Conservation (phyloP, 1,284 basidiomycete genomes). For the Puccinia coronata region DNA sequence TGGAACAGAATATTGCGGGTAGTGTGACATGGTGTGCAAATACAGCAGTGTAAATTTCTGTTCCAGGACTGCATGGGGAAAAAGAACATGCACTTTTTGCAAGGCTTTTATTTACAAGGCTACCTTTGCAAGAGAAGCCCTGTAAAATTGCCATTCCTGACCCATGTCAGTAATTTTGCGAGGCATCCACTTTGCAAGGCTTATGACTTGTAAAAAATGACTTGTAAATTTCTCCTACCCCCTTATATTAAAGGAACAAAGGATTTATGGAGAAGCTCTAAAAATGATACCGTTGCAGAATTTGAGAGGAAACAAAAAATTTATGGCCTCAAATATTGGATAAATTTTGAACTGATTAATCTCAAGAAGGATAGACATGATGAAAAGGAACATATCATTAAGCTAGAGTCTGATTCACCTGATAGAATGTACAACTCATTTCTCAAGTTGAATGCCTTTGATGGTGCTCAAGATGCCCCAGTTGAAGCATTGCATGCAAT, state of each 20-base stretch:
- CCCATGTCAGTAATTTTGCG: no score
- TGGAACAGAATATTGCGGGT: no score
- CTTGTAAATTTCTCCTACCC: no score
- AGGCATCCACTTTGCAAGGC: no score
- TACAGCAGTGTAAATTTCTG: no score
- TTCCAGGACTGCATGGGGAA: no score
- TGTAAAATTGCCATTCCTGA: no score
- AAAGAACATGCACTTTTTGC: no score
- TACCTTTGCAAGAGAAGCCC: no score
- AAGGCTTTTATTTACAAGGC: no score
- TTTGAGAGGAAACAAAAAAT: not conserved
- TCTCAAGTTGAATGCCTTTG: not conserved
- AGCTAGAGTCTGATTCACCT: not conserved
- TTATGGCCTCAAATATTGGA: not conserved
- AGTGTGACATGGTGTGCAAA: no score
- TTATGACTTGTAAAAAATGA: no score
- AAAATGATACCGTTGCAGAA: not conserved
- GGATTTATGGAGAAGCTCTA: not conserved
- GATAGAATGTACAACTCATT: not conserved
- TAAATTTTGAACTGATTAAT: not conserved
- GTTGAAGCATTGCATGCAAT: slow-evolving; percentile 14
- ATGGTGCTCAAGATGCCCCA: slow-evolving; percentile 3
- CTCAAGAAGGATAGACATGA: not conserved
- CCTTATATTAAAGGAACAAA: not conserved
- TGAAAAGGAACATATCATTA: not conserved